phyloP scores from a whole-genome alignment of 495 filamentous ascomycete species.

The Massariosphaeria phaeospora region DNA sequence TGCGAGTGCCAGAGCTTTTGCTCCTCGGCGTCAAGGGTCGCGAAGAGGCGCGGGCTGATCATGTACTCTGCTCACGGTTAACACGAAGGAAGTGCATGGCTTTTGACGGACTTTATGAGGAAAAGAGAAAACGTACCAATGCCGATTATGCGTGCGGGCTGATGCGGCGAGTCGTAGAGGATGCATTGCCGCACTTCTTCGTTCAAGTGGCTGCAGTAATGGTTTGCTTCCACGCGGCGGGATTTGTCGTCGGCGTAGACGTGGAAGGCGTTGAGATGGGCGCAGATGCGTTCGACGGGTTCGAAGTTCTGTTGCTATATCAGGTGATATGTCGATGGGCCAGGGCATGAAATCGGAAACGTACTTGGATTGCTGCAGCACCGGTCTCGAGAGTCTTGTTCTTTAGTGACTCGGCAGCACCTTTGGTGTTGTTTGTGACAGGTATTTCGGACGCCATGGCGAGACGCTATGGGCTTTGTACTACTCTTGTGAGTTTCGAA shows the following conservation, averaged over 20 bases:
- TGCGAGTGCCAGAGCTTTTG: conserved; percentile 74
- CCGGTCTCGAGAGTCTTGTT: conserved; percentile 62
- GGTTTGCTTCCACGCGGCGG: conserved; percentile 70
- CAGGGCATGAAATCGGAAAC: neutral
- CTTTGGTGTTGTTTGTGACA: conserved; percentile 43
- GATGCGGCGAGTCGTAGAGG: conserved; percentile 66
- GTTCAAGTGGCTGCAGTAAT: conserved; percentile 79
- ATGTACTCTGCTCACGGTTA: conserved; percentile 63
- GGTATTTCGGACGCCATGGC: conserved; percentile 29
- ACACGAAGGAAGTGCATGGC: neutral
- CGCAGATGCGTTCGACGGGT: conserved; percentile 73
- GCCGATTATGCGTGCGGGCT: conserved; percentile 70
- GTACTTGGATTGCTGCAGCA: conserved; percentile 54
- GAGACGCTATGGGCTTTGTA: neutral
- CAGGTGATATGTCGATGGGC: neutral
- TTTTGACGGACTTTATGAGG: neutral
- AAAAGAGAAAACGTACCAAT: conserved; percentile 39
- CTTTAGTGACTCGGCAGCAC: conserved; percentile 51
- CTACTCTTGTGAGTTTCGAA: neutral
- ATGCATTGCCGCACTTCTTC: conserved; percentile 69
- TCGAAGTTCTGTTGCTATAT: conserved; percentile 53
- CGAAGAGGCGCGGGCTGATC: conserved; percentile 68
- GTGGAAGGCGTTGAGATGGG: conserved; percentile 82
- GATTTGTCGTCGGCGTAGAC: conserved; percentile 65
- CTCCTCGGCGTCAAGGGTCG: conserved; percentile 59